These are phyloP conservation scores for Blastobotrys terrestris DNA, from an alignment of 805 yeast genomes.

Conservation along the genomic window DNA sequence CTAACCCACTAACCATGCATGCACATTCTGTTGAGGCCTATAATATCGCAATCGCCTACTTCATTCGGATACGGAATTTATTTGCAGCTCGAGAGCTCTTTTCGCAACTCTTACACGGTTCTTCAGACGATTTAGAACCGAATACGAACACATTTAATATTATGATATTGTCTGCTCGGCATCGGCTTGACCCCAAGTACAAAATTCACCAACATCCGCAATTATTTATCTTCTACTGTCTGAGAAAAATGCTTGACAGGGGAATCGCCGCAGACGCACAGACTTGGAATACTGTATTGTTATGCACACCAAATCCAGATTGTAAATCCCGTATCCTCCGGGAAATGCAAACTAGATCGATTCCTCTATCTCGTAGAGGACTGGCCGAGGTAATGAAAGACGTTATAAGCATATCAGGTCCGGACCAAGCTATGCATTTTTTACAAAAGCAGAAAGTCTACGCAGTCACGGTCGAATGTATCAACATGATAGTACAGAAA, in stretches of 20 bases:
- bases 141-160: slow-evolving; percentile 17
- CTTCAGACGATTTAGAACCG: not conserved
- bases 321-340: slow-evolving; percentile 8
- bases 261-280: slow-evolving; percentile 14
- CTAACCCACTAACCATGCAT: slow-evolving; percentile 14
- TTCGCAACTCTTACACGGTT: slow-evolving; percentile 11
- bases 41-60: slow-evolving; percentile 19
- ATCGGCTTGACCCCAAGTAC: slow-evolving; percentile 3
- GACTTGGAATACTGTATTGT: slow-evolving; percentile 21
- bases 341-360: slow-evolving; percentile 12
- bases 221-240: slow-evolving; percentile 2
- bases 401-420: slow-evolving; percentile 12
- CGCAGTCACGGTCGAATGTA: slow-evolving; percentile 10
- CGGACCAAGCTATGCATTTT: slow-evolving; percentile 12
- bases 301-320: slow-evolving; percentile 6
- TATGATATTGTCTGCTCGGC: slow-evolving; percentile 10
- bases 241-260: slow-evolving; percentile 12
- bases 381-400: slow-evolving; percentile 13
- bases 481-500: slow-evolving; percentile 10
- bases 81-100: slow-evolving; percentile 17
- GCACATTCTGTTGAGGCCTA: slow-evolving; percentile 14
- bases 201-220: slow-evolving; percentile 13
- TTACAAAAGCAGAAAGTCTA: slow-evolving; percentile 9
- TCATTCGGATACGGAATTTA: slow-evolving; percentile 11
- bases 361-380: slow-evolving; percentile 15